These are phyloP conservation scores for Phanerochaete carnosa DNA, from an alignment of 768 basidiomycete genomes.

Conservation along the genomic window DNA sequence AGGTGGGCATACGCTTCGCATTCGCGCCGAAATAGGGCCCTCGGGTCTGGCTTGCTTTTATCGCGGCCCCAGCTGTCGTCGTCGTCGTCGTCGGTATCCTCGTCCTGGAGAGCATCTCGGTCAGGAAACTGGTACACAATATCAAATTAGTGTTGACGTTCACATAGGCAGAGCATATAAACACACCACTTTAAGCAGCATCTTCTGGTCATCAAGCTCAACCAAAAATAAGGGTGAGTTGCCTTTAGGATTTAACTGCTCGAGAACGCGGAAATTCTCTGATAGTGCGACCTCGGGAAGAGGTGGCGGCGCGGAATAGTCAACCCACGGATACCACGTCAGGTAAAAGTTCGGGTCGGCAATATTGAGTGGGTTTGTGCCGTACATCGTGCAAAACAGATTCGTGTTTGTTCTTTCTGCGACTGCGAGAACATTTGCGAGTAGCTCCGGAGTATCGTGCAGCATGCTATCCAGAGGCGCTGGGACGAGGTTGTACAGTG, in stretches of 20 bases:
- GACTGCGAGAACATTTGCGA: not conserved
- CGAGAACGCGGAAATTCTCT: not conserved
- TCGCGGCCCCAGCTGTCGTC: too few relatives aligned
- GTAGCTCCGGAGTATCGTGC: not conserved
- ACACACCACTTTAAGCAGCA: constrained; percentile 1
- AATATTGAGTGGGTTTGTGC: constrained; percentile 3
- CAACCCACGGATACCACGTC: not conserved
- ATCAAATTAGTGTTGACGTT: not conserved
- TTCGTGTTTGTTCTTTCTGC: not conserved
- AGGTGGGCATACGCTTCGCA: constrained; percentile 11
- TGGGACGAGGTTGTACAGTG: not conserved
- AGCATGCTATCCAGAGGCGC: not conserved
- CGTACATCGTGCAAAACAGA: constrained; percentile 1
- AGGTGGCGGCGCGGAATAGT: constrained; percentile 1
- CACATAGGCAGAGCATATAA: not conserved
- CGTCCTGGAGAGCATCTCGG: not conserved
- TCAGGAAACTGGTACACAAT: not conserved
- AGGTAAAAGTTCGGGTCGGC: not conserved
- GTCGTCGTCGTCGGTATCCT: not conserved
- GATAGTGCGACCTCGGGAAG: not conserved
- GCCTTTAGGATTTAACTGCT: not conserved
- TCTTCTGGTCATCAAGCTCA: not conserved
- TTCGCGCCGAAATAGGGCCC: not conserved
- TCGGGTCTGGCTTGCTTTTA: not conserved
- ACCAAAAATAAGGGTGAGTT: not conserved